Evolutionary conservation across 768 basidiomycete genomes (phyloP).

Genomic region (Saitozyma podzolica): DNA sequence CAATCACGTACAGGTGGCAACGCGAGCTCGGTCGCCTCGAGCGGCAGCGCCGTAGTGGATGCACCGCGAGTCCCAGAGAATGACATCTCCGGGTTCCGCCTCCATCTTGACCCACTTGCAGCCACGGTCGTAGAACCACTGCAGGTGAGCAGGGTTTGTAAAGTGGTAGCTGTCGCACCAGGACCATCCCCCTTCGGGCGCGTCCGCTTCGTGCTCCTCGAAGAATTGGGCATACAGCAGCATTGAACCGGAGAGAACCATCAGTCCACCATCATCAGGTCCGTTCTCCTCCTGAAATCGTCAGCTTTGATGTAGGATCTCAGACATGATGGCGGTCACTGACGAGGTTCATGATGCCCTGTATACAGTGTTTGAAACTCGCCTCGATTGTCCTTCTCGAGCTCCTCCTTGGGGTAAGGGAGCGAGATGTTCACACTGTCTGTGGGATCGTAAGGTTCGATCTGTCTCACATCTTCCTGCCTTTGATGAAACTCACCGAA

Average conservation of each 20-base stretch:
- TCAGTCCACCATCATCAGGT: conserved; percentile 53
- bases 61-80: conserved; percentile 50
- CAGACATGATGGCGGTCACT: neutral
- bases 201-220: conserved; percentile 39
- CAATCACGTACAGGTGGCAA: conserved; percentile 46
- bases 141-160: conserved; percentile 24
- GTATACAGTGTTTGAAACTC: conserved; percentile 30
- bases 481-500: conserved; percentile 27
- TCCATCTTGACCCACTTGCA: conserved; percentile 51
- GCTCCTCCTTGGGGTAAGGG: conserved; percentile 34
- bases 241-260: conserved; percentile 52
- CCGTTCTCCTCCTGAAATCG: conserved; percentile 43
- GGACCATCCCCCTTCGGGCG: conserved; percentile 31
- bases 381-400: conserved; percentile 25
- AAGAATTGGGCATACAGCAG: conserved; percentile 50
- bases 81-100: conserved; percentile 49
- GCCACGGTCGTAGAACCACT: conserved; percentile 53
- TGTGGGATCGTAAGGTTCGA: conserved; percentile 3
- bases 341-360: conserved; percentile 47
- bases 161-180: conserved; percentile 30
- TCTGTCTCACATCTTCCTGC: no score
- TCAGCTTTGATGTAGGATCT: conserved; percentile 3
- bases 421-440: conserved; percentile 43
- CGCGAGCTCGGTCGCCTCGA: conserved; percentile 32
- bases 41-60: conserved; percentile 50